A percentile compares a stretch with the other conserved stretches of the same genome.
Evolutionary conservation across 257 asterid genomes (phyloP).

Genomic region (Solanum virginianum): DNA sequence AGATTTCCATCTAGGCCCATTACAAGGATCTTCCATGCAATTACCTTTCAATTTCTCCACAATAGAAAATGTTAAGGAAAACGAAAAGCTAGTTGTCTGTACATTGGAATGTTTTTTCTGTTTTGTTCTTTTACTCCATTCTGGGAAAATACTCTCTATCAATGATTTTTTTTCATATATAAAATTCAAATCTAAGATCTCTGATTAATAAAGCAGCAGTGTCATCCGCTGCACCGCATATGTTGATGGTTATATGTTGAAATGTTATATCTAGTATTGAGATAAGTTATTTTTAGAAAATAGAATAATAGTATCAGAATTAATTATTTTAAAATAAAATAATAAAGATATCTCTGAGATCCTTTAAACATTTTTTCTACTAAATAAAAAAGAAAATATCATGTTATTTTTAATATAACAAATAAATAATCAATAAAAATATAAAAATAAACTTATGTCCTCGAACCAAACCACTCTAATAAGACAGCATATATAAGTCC

Average conservation of each 20-base stretch:
- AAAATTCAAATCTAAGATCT: too few relatives aligned
- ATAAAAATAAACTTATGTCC: background rate
- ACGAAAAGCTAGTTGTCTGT: background rate
- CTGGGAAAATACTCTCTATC: rapidly evolving
- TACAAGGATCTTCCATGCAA: background rate
- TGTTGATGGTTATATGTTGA: too few relatives aligned
- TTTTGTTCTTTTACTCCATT: too few relatives aligned
- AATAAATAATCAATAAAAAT: background rate
- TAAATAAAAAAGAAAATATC: background rate
- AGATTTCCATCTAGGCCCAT: background rate
- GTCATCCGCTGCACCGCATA: rapidly evolving
- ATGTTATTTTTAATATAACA: background rate
- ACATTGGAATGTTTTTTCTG: background rate
- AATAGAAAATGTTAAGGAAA: background rate
- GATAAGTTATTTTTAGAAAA: background rate
- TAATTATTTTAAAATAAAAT: background rate
- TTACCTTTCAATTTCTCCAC: background rate
- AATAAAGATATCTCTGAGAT: background rate
- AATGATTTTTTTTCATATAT: too few relatives aligned
- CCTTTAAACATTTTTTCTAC: background rate
- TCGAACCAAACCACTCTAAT: background rate
- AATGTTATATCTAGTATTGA: background rate
- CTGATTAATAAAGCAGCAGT: too few relatives aligned
- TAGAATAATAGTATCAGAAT: background rate
- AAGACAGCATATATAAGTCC: background rate